phyloP scores from a whole-genome alignment of 2,329 filamentous ascomycete species.

The Ophiosphaerella herpotricha region DNA sequence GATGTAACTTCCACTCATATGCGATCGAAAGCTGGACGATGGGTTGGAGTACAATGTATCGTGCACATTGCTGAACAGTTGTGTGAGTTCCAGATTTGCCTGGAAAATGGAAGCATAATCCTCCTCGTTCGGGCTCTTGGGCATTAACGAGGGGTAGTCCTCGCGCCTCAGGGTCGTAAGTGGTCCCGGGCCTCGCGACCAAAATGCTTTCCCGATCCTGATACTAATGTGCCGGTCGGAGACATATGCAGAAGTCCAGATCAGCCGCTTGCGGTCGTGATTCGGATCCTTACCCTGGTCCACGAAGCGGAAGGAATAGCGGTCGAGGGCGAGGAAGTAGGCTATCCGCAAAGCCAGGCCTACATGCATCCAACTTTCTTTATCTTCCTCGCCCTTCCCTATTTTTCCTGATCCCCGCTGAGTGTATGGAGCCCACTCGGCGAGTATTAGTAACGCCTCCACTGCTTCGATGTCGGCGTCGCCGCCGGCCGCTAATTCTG shows the following conservation, averaged over 20 bases:
- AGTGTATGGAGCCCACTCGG: constrained; percentile 74
- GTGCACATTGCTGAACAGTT: constrained; percentile 74
- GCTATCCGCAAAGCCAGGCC: constrained; percentile 71
- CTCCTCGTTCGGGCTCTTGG: constrained; percentile 63
- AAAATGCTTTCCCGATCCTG: constrained; percentile 72
- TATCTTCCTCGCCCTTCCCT: constrained; percentile 73
- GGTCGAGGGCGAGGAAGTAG: constrained; percentile 71
- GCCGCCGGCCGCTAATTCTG: constrained; percentile 67
- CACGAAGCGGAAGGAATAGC: constrained; percentile 68
- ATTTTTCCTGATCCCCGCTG: constrained; percentile 65
- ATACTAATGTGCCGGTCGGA: constrained; percentile 63
- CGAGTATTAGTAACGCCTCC: constrained; percentile 70
- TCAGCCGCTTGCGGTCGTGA: constrained; percentile 66
- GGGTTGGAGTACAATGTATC: constrained; percentile 75
- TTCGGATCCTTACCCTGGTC: constrained; percentile 62
- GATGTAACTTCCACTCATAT: constrained; percentile 72
- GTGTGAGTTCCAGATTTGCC: constrained; percentile 71
- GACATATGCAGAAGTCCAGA: constrained; percentile 63
- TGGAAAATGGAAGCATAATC: constrained; percentile 72
- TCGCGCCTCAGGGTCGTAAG: constrained; percentile 67
- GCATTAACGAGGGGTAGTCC: constrained; percentile 70
- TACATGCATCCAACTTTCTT: constrained; percentile 78
- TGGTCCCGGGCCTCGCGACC: constrained; percentile 72
- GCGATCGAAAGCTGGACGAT: constrained; percentile 70
- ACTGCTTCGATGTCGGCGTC: constrained; percentile 72